Evolutionary conservation across 257 asterid genomes (phyloP).

Genomic region (Rehmannia glutinosa): DNA sequence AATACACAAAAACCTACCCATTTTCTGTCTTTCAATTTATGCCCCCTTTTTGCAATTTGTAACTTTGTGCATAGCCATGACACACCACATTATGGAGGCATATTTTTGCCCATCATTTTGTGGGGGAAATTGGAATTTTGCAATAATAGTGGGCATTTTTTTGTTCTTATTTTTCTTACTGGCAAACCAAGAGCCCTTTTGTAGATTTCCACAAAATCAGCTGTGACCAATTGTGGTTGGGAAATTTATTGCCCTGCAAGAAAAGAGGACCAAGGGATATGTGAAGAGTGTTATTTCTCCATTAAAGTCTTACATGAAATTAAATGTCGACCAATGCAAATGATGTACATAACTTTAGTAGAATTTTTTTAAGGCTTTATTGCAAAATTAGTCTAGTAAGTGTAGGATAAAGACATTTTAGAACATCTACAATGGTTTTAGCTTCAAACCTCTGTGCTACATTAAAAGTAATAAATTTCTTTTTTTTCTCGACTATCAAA

Average conservation of each 20-base stretch:
- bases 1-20: constrained; percentile 23
- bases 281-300: no score
- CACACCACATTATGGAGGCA: constrained; percentile 22
- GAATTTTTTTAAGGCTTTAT: no score
- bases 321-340: no score
- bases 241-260: constrained; percentile 25
- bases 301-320: constrained; percentile 11
- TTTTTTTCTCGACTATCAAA: no score
- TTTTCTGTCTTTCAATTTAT: constrained; percentile 2
- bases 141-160: background rate
- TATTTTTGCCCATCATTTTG: constrained; percentile 24
- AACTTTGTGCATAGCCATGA: constrained; percentile 7
- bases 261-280: constrained; percentile 12
- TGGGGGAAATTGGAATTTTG: no score
- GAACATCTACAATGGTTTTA: no score
- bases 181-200: background rate
- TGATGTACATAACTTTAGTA: no score
- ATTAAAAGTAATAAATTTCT: no score
- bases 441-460: no score
- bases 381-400: no score
- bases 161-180: background rate
- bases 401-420: no score
- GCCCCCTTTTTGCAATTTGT: constrained; percentile 9
- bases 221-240: constrained; percentile 28
- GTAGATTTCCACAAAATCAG: background rate